Conservation (phyloP, 768 basidiomycete genomes). For the Neoboletus subvelutipes region DNA sequence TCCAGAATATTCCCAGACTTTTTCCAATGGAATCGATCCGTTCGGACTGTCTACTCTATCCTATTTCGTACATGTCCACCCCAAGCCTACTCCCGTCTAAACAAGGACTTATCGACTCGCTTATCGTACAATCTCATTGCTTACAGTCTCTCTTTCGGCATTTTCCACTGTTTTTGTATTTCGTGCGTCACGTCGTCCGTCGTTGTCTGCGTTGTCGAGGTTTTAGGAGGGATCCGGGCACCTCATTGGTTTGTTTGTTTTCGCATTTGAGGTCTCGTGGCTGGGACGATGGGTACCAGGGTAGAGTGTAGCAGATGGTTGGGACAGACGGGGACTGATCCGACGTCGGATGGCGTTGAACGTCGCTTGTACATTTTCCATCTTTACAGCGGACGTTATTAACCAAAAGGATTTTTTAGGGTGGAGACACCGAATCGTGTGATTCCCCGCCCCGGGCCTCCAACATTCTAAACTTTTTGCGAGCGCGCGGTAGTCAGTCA, state of each 20-base stretch:
- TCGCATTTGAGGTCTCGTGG: neutral
- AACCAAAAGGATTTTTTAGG: constrained; percentile 14
- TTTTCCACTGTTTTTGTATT: constrained; percentile 16
- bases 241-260: constrained; percentile 7
- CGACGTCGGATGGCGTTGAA: constrained; percentile 13
- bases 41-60: constrained; percentile 24
- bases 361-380: constrained; percentile 19
- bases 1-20: constrained; percentile 26
- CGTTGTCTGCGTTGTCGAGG: constrained; percentile 1
- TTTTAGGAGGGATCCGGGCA: neutral
- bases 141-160: constrained; percentile 23
- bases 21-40: constrained; percentile 16
- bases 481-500: neutral
- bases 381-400: constrained; percentile 21
- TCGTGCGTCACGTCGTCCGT: constrained; percentile 9
- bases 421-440: too few species aligned
- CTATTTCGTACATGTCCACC: constrained; percentile 24
- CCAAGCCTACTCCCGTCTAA: constrained; percentile 21
- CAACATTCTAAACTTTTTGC: neutral
- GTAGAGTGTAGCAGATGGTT: neutral
- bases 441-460: too few species aligned
- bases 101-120: constrained; percentile 25
- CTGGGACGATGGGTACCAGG: neutral
- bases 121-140: constrained; percentile 35
- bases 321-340: constrained; percentile 1